These are phyloP conservation scores for Phlebiopsis gigantea DNA, from an alignment of 768 basidiomycete genomes.

Conservation along the genomic window DNA sequence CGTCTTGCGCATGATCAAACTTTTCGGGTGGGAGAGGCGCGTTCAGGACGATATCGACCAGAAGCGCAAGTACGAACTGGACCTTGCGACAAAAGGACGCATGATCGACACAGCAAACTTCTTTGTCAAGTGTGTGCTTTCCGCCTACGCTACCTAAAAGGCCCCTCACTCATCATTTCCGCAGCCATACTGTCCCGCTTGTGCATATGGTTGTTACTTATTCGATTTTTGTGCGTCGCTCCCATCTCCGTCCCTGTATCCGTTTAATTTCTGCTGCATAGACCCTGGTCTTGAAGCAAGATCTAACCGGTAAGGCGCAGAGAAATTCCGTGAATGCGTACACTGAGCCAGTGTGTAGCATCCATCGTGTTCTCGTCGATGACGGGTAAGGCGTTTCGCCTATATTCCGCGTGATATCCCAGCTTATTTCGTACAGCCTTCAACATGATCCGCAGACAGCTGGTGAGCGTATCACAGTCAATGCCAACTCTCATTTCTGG, in stretches of 20 bases:
- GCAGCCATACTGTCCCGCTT: slow-evolving; percentile 52
- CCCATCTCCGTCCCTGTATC: neutral
- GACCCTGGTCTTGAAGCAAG: slow-evolving; percentile 32
- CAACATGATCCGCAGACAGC: slow-evolving; percentile 48
- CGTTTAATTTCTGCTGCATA: neutral
- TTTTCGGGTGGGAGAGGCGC: slow-evolving; percentile 38
- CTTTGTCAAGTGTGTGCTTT: slow-evolving; percentile 32
- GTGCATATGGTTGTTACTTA: slow-evolving; percentile 60
- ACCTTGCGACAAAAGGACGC: slow-evolving; percentile 45
- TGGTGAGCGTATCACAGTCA: slow-evolving; percentile 29
- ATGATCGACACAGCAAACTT: slow-evolving; percentile 41
- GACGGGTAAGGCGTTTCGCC: slow-evolving; percentile 14
- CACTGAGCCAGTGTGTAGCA: neutral
- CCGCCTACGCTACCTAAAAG: slow-evolving; percentile 33
- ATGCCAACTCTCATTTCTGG: slow-evolving; percentile 23
- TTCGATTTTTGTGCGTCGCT: slow-evolving; percentile 42
- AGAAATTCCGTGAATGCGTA: neutral
- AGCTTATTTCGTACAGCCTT: slow-evolving; percentile 38
- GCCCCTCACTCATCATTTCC: neutral
- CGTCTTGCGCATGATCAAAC: slow-evolving; percentile 43
- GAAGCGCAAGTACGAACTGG: slow-evolving; percentile 55
- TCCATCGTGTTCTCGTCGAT: slow-evolving; percentile 10
- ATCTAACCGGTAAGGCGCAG: slow-evolving; percentile 21
- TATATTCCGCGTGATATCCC: neutral
- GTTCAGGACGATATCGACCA: slow-evolving; percentile 45